These are phyloP conservation scores for Melampsora medusae DNA, from an alignment of 1,284 basidiomycete species.

Conservation along the genomic window DNA sequence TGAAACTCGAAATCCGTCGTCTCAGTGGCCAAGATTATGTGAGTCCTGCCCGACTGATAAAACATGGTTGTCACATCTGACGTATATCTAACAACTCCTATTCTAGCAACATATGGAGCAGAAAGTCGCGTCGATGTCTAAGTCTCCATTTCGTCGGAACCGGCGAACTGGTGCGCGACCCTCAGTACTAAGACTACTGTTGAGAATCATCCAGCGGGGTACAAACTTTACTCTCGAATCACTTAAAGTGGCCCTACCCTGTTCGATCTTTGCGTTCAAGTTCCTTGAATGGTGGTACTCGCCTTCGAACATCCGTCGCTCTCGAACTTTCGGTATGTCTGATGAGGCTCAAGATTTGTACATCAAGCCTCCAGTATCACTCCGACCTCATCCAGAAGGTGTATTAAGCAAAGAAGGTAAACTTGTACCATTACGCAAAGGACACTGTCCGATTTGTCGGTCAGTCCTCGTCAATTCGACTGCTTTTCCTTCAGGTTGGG, in stretches of 20 bases:
- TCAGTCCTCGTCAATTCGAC: constrained; percentile 79
- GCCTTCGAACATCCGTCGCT: constrained; percentile 64
- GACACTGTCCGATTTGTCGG: constrained; percentile 78
- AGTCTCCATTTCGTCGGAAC: constrained; percentile 55
- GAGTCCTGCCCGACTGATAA: constrained; percentile 31
- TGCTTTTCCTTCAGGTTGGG: constrained; percentile 85
- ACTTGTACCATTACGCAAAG: constrained; percentile 65
- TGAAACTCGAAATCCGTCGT: constrained; percentile 76
- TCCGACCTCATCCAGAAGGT: constrained; percentile 71
- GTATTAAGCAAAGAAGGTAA: constrained; percentile 49
- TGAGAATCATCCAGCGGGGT: constrained; percentile 8
- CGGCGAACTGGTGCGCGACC: constrained; percentile 8
- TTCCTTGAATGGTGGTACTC: constrained; percentile 99
- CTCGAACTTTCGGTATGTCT: constrained; percentile 58
- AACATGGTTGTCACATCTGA: neutral
- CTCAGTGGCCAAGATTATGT: constrained; percentile 69
- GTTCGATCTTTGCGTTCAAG: constrained; percentile 92
- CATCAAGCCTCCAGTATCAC: constrained; percentile 71
- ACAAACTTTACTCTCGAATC: constrained; percentile 34
- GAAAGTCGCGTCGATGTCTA: constrained; percentile 47
- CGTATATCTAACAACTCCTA: constrained; percentile 58
- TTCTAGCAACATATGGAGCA: constrained; percentile 50
- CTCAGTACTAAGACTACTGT: neutral
- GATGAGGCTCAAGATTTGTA: constrained; percentile 38
- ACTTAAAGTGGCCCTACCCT: constrained; percentile 77